Percentiles rank a stretch among this genome's conserved stretches.
These are phyloP conservation scores for Saccharomycopsis fodiens DNA, from an alignment of 805 yeast species.

Conservation along the genomic window DNA sequence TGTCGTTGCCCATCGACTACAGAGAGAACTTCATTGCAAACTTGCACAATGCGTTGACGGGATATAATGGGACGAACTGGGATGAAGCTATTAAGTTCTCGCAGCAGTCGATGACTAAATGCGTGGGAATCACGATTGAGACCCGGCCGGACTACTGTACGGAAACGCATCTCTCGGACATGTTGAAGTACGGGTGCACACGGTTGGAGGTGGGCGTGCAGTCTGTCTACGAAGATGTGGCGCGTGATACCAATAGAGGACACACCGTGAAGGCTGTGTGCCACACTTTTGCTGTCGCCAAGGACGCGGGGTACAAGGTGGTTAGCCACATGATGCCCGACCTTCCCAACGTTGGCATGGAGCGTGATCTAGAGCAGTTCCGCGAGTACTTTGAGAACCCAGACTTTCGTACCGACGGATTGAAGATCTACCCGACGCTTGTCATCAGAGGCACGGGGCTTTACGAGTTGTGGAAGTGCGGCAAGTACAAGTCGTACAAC, in stretches of 20 bases:
- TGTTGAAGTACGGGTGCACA: conserved; percentile 95
- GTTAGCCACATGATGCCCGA: conserved; percentile 99
- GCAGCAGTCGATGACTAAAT: conserved; percentile 90
- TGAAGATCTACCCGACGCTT: conserved; percentile 90
- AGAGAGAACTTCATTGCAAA: conserved; percentile 85
- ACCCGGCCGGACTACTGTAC: conserved; percentile 99
- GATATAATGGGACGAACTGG: conserved; percentile 76
- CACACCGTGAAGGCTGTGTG: conserved; percentile 95
- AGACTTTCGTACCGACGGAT: conserved; percentile 92
- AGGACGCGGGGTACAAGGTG: conserved; percentile 96
- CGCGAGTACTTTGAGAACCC: conserved; percentile 96
- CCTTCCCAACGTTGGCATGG: conserved; percentile 97
- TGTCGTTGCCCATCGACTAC: conserved; percentile 87
- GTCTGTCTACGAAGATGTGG: conserved; percentile 95
- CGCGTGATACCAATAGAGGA: conserved; percentile 96
- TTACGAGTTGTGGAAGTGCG: conserved; percentile 96
- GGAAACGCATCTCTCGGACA: conserved; percentile 88
- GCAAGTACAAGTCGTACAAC: conserved; percentile 87
- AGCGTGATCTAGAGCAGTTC: conserved; percentile 92
- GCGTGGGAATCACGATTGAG: conserved; percentile 97
- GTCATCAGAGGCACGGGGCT: conserved; percentile 97
- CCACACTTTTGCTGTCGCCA: conserved; percentile 92
- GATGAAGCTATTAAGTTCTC: conserved; percentile 89
- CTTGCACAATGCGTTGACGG: conserved; percentile 90
- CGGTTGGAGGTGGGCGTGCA: conserved; percentile 96